Evolutionary conservation across 495 filamentous ascomycete genomes (phyloP).

Genomic region (Hamigera avellanea): DNA sequence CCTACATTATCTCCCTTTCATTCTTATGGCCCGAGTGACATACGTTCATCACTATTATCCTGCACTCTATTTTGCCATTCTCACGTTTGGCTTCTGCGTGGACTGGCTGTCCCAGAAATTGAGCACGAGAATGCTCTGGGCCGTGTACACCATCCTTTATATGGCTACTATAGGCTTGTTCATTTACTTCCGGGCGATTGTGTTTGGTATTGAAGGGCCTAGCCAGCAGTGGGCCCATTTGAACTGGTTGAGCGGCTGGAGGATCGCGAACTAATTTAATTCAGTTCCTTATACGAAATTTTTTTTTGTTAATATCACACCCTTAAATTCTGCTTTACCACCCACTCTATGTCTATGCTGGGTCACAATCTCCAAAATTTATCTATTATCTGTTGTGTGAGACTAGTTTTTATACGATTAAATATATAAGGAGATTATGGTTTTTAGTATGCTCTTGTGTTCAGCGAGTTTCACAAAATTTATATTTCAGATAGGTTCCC

Average conservation of each 20-base stretch:
- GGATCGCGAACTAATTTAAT: conserved; percentile 32
- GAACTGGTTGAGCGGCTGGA: conserved; percentile 70
- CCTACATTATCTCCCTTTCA: conserved; percentile 89
- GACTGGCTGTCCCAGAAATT: conserved; percentile 68
- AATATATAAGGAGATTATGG: too few species aligned
- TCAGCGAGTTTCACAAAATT: too few species aligned
- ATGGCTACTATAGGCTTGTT: conserved; percentile 64
- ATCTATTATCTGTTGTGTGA: too few species aligned
- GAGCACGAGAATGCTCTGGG: conserved; percentile 45
- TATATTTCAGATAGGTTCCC: too few species aligned
- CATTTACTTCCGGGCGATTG: conserved; percentile 83
- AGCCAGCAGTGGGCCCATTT: conserved; percentile 80
- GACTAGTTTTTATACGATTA: too few species aligned
- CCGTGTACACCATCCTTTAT: conserved; percentile 62
- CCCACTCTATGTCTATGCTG: too few species aligned
- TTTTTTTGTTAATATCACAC: background rate
- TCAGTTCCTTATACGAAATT: background rate
- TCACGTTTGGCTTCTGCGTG: conserved; percentile 75
- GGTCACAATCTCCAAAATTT: too few species aligned
- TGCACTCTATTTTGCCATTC: conserved; percentile 94
- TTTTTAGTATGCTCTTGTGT: too few species aligned
- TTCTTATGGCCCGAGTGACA: conserved; percentile 95
- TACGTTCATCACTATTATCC: conserved; percentile 99
- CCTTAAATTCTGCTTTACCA: too few species aligned
- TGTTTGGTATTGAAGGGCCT: conserved; percentile 85